These are phyloP conservation scores for Trichosporon inkin DNA, from an alignment of 1,284 basidiomycete genomes.

Conservation along the genomic window DNA sequence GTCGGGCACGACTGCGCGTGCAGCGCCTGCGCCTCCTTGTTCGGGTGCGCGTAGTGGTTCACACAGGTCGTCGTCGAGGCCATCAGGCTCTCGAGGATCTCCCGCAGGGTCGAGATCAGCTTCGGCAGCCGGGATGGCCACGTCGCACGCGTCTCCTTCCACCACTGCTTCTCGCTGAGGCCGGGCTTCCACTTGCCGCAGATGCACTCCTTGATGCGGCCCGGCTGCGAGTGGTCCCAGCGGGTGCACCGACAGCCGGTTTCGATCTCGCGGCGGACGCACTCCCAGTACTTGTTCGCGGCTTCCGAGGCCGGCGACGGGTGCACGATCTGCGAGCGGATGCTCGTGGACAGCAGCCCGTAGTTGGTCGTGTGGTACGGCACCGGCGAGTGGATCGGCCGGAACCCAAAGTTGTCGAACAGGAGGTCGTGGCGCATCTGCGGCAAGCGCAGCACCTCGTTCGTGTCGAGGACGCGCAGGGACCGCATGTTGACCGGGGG, in stretches of 20 bases:
- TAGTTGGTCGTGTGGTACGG: conserved; percentile 54
- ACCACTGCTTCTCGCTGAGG: conserved; percentile 52
- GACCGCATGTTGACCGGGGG: conserved; percentile 80
- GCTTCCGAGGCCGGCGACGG: conserved; percentile 51
- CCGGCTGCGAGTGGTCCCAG: conserved; percentile 55
- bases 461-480: conserved; percentile 76
- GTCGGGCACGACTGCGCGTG: conserved; percentile 58
- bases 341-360: conserved; percentile 25
- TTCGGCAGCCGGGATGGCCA: conserved; percentile 70
- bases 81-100: conserved; percentile 78
- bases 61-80: conserved; percentile 45
- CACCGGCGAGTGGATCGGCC: conserved; percentile 56
- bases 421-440: conserved; percentile 89
- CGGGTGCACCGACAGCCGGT: conserved; percentile 78
- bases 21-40: conserved; percentile 58
- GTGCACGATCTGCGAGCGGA: conserved; percentile 29
- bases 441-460: conserved; percentile 78
- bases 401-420: conserved; percentile 59
- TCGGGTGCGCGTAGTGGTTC: conserved; percentile 48
- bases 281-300: conserved; percentile 78
- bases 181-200: conserved; percentile 55
- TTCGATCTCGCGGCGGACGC: conserved; percentile 72
- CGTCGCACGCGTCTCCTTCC: conserved; percentile 50
- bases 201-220: conserved; percentile 56
- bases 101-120: conserved; percentile 65